These are phyloP conservation scores for Globisporangium spiculum DNA, from an alignment of 352 stramenopile species.

Conservation along the genomic window DNA sequence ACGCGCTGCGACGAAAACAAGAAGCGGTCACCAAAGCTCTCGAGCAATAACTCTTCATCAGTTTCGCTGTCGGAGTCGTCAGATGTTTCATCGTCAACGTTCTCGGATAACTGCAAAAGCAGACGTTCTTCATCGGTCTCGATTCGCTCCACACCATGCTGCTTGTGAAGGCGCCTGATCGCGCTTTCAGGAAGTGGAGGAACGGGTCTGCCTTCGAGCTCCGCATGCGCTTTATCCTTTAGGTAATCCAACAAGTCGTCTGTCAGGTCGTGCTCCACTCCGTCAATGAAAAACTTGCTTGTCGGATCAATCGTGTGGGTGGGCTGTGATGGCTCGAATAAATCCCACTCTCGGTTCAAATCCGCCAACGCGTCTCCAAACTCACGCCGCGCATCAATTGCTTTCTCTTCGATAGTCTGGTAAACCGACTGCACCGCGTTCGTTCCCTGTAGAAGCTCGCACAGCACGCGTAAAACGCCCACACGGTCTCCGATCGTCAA, in stretches of 20 bases:
- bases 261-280: conserved; percentile 63
- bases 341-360: conserved; percentile 54
- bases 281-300: conserved; percentile 71
- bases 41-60: conserved; percentile 47
- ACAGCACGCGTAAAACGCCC: conserved; percentile 54
- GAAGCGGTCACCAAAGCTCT: conserved; percentile 58
- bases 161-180: conserved; percentile 24
- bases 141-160: conserved; percentile 4
- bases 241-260: conserved; percentile 70
- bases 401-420: conserved; percentile 59
- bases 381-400: conserved; percentile 51
- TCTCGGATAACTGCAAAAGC: conserved; percentile 2
- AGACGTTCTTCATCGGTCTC: conserved; percentile 9
- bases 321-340: conserved; percentile 41
- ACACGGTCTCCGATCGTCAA: conserved; percentile 52
- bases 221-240: conserved; percentile 57
- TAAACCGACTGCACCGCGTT: conserved; percentile 58
- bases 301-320: conserved; percentile 55
- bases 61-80: conserved; percentile 33
- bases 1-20: conserved; percentile 14
- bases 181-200: conserved; percentile 44
- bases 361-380: conserved; percentile 58
- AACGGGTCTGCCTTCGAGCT: conserved; percentile 48
- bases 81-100: conserved; percentile 26
- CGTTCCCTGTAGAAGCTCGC: conserved; percentile 60